Conservation (phyloP, 2,329 filamentous ascomycete species). For the Plenodomus tracheiphilus region DNA sequence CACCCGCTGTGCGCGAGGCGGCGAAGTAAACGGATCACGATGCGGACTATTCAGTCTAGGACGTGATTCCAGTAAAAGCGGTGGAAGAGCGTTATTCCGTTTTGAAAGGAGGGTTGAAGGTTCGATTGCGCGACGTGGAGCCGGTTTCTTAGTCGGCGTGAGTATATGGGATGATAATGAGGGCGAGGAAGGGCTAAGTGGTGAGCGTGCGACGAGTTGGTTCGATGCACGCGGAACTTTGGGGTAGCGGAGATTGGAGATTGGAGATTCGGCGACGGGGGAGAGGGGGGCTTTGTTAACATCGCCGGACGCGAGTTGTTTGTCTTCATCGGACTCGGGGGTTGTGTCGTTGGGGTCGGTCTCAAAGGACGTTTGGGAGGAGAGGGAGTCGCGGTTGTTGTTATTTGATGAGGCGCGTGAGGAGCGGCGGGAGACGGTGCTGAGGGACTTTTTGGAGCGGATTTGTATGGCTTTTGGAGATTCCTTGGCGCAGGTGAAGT, state of each 20-base stretch:
- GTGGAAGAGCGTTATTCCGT: constrained; percentile 19
- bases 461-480: constrained; percentile 22
- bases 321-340: constrained; percentile 49
- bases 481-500: constrained; percentile 14
- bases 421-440: constrained; percentile 32
- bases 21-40: constrained; percentile 30
- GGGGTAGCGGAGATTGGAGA: constrained; percentile 51
- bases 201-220: constrained; percentile 49
- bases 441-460: constrained; percentile 30
- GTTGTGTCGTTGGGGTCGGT: constrained; percentile 52
- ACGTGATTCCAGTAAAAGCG: constrained; percentile 41
- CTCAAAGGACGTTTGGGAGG: constrained; percentile 52
- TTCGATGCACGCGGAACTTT: constrained; percentile 53
- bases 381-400: constrained; percentile 34
- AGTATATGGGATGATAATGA: constrained; percentile 7
- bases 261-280: constrained; percentile 50
- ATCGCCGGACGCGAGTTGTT: constrained; percentile 34
- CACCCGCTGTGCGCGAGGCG: constrained; percentile 19
- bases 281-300: constrained; percentile 37
- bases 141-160: neutral
- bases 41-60: constrained; percentile 15
- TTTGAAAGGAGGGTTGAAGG: constrained; percentile 16
- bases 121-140: constrained; percentile 6
- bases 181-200: constrained; percentile 16
- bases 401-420: constrained; percentile 32